Evolutionary conservation across 768 basidiomycete genomes (phyloP), one percentile per base, ranked within the genome.

Genomic region (Rhizopogon sp.): DNA sequence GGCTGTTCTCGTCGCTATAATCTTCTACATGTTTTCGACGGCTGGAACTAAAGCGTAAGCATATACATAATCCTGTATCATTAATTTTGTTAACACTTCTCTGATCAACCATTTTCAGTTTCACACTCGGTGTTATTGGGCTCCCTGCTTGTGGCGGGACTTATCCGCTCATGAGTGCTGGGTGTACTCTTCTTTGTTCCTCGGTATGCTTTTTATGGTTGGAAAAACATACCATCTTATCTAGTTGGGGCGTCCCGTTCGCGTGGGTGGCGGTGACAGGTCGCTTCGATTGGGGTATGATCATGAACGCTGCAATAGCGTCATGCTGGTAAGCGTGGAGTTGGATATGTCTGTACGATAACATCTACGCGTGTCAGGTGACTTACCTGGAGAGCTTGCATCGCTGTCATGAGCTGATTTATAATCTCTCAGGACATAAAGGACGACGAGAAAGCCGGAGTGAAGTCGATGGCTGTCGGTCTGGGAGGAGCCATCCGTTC

Each of bases 141-240:
- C 39, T 68, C 1, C 59, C 65, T 43, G 59, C 60, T 8, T 47
- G 66, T 25, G 59, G 58, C 4, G 61, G 58, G 5, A 43, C 64
- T 3, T 68, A 68, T 39, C 67, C 67, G 3, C 44, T 68, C 25
- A 63, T 68, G 64, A 68, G 56, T 58, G 67, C 1, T 57, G 60
- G 44, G 66, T 67, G 3, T 62, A 62, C 46, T 67, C 66, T 10
- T 67, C 67, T 52, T 63, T 63, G 28, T 68, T 61, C 63, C 58
- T 68, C 22, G 64, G 66, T 67, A 53, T 7, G 56, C 6, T 17
- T n/a, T 53, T 20, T 9, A 28, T 14, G 6, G 6, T 10, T 20
- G 20, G 29, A 46, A 35, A 35, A 14, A 16, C 14, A 7, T 8
- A 35, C 6, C 2, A 1, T 14, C 46, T 35, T 1, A 47, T 35